Percentiles rank a stretch among this genome's conserved stretches.
phyloP scores from a whole-genome alignment of 1,284 basidiomycete genomes.

The Ustilago crameri region DNA sequence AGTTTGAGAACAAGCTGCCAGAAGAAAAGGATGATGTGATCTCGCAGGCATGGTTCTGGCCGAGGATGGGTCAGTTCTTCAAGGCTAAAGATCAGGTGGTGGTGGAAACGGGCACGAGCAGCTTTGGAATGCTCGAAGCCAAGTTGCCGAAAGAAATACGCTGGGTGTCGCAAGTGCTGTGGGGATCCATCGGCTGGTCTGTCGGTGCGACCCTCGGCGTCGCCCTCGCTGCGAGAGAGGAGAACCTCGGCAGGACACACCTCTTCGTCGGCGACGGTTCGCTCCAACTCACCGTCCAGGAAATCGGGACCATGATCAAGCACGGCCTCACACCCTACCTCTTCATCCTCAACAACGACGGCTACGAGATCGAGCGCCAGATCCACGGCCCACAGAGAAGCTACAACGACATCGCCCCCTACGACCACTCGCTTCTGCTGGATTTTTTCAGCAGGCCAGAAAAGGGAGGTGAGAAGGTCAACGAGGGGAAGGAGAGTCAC shows the following conservation, averaged over 20 bases:
- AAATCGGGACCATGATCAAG: constrained; percentile 80
- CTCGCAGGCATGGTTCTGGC: constrained; percentile 77
- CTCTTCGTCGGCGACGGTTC: constrained; percentile 80
- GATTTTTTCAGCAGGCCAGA: constrained; percentile 38
- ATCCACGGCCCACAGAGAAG: constrained; percentile 75
- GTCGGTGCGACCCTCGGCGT: constrained; percentile 78
- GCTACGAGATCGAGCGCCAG: constrained; percentile 79
- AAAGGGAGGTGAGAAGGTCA: constrained; percentile 7
- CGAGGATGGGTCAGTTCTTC: constrained; percentile 82
- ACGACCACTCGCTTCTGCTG: constrained; percentile 47
- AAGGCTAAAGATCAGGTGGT: constrained; percentile 68
- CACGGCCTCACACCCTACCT: constrained; percentile 79
- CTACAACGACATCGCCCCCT: constrained; percentile 62
- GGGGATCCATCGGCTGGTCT: constrained; percentile 88
- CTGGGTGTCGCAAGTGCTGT: constrained; percentile 74
- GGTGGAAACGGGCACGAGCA: constrained; percentile 63
- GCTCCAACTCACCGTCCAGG: constrained; percentile 72
- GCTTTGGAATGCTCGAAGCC: constrained; percentile 47
- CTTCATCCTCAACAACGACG: constrained; percentile 88
- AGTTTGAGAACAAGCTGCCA: constrained; percentile 37
- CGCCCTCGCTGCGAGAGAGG: constrained; percentile 80
- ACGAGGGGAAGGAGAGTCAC: constrained; percentile 47
- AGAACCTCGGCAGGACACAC: constrained; percentile 74
- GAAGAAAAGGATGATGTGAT: constrained; percentile 17
- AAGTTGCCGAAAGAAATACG: constrained; percentile 35